Evolutionary conservation across 257 asterid species (phyloP), one percentile per base, ranked within the genome.

Genomic region (Agastache rugosa): DNA sequence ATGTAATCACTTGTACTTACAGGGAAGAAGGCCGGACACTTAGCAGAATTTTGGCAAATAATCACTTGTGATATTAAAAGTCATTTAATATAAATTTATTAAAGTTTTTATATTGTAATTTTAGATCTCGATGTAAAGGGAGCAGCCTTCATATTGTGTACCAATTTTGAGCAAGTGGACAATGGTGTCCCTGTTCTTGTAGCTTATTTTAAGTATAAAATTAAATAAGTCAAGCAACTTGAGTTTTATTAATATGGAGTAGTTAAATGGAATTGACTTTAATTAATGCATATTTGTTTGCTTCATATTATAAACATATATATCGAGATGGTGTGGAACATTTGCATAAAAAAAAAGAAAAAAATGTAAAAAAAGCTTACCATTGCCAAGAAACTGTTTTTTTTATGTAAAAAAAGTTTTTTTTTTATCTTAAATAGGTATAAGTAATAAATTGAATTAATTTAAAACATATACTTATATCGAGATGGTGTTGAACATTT

Each of bases 121-220:
- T 27, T 27, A 12, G 64, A 58, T 58, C 64, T 58, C 41, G 64
- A 58, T 58, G 63, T 55, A 55, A 2, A 8, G 11, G 63, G 62
- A 11, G 37, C 6, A 22, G 10, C 35, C 63, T 25, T 55, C 35
- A 56, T 56, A 2, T 56, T 23, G 37, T 23, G n/a, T 4, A 56
- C 7, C 63, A 22, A 25, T 23, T 23, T 50, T 11, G n/a, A 23
- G n/a, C 63, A 58, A 58, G 37, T 58, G 37, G 63, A 11, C n/a
- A 25, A 58, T 1, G n/a, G 3, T 58, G 64, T 14, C 11, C 8
- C 7, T 25, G 37, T 23, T 56, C 63, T 11, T 54, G 34, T 23
- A 1, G 9, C 19, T 15, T 12, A 23, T 58, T 23, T 58, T 27
- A 25, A 0, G 8, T 10, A 5, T 5, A 4, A 12, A 25, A 4